phyloP scores from a whole-genome alignment of 129 eudicot species.

The Tagetes patula region DNA sequence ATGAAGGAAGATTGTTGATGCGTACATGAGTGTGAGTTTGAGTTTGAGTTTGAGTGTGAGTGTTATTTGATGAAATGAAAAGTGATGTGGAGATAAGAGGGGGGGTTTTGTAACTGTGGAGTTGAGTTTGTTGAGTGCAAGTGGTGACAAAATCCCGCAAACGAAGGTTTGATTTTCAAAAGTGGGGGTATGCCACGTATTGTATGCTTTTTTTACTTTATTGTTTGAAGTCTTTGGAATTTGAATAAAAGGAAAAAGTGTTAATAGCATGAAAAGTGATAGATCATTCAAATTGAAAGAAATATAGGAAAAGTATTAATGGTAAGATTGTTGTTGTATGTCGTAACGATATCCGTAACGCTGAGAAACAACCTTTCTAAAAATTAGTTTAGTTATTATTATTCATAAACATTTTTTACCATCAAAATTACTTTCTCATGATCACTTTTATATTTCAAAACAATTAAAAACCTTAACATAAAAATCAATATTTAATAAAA shows the following conservation, averaged over 20 bases:
- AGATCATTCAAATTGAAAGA: too few relatives aligned
- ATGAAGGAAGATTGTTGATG: neutral
- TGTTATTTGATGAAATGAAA: neutral
- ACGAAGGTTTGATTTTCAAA: slow-evolving; percentile 33
- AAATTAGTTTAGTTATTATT: too few relatives aligned
- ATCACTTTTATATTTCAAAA: too few relatives aligned
- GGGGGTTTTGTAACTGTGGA: slow-evolving; percentile 15
- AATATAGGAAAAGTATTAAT: too few relatives aligned
- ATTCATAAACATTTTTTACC: too few relatives aligned
- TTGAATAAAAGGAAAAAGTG: slow-evolving; percentile 10
- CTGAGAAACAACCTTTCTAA: too few relatives aligned
- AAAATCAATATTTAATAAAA: too few relatives aligned
- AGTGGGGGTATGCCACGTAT: slow-evolving; percentile 27
- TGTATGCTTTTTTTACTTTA: neutral
- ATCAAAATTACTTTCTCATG: too few relatives aligned
- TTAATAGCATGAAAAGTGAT: too few relatives aligned
- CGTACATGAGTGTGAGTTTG: neutral
- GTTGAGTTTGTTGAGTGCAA: slow-evolving; percentile 20
- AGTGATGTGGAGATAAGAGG: slow-evolving; percentile 1
- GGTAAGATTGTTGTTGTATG: too few relatives aligned
- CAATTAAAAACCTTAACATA: too few relatives aligned
- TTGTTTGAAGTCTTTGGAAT: neutral
- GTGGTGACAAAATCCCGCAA: slow-evolving; percentile 38
- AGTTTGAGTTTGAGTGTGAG: neutral
- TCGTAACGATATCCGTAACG: too few relatives aligned